phyloP scores from a whole-genome alignment of 2,329 filamentous ascomycete genomes.

The Calonectria pteridis region DNA sequence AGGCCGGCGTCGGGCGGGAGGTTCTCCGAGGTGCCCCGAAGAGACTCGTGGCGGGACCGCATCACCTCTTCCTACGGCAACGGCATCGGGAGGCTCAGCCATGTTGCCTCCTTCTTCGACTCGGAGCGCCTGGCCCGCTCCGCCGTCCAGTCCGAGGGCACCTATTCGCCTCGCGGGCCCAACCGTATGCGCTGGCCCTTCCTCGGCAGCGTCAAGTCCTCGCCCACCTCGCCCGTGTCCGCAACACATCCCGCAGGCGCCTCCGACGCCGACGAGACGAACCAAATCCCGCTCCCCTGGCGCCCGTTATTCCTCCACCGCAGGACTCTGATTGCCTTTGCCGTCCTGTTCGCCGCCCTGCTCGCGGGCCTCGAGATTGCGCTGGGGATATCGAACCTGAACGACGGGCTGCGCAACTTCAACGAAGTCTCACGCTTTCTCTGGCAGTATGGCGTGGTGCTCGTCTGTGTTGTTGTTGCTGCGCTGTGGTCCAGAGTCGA shows the following conservation, averaged over 20 bases:
- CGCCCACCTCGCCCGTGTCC: constrained; percentile 27
- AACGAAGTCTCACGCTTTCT: constrained; percentile 48
- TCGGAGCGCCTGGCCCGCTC: constrained; percentile 41
- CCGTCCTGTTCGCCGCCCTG: constrained; percentile 44
- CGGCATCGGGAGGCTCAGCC: constrained; percentile 19
- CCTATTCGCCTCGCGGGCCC: constrained; percentile 19
- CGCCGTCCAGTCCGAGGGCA: constrained; percentile 32
- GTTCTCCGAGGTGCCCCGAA: constrained; percentile 41
- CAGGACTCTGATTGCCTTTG: constrained; percentile 47
- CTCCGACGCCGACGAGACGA: constrained; percentile 36
- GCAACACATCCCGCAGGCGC: constrained; percentile 13
- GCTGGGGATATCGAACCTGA: constrained; percentile 47
- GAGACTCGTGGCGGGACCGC: constrained; percentile 21
- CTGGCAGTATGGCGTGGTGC: constrained; percentile 53
- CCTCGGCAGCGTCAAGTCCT: constrained; percentile 41
- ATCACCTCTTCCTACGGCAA: constrained; percentile 14
- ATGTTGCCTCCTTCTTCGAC: constrained; percentile 43
- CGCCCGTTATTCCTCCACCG: constrained; percentile 52
- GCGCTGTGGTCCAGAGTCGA: constrained; percentile 54
- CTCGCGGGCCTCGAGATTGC: constrained; percentile 48
- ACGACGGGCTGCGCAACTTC: constrained; percentile 46
- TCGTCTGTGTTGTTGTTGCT: constrained; percentile 49
- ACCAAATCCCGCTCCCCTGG: constrained; percentile 49
- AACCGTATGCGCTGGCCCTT: constrained; percentile 42
- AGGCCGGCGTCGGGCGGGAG: constrained; percentile 7